Evolutionary conservation across 1,284 basidiomycete species (phyloP).

Genomic region (Naganishia cerealis): DNA sequence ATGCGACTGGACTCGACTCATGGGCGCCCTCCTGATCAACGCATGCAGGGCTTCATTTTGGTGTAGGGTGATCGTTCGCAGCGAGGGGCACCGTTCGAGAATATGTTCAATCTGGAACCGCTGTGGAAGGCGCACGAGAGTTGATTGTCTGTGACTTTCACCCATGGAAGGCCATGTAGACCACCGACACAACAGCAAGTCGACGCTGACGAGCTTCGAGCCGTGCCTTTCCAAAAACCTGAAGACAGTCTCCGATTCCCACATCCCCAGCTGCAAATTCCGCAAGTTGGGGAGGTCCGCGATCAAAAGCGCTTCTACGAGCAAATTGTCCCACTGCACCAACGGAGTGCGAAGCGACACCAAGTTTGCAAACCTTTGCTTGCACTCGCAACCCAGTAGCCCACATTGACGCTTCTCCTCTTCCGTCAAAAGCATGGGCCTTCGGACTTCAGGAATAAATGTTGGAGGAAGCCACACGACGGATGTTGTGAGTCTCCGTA

Average conservation of each 20-base stretch:
- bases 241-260: conserved; percentile 21
- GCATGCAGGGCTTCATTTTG: background rate
- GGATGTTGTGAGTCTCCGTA: conserved; percentile 13
- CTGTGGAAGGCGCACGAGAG: background rate
- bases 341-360: conserved; percentile 16
- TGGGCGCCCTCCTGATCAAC: background rate
- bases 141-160: background rate
- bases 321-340: conserved; percentile 23
- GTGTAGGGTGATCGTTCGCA: conserved; percentile 6
- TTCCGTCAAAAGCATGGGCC: conserved; percentile 7
- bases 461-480: conserved; percentile 21
- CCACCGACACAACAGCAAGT: conserved; percentile 20
- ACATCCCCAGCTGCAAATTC: conserved; percentile 10
- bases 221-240: conserved; percentile 15
- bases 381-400: background rate
- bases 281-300: conserved; percentile 9
- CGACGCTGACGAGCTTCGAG: conserved; percentile 8
- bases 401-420: conserved; percentile 10
- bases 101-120: conserved; percentile 23
- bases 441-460: conserved; percentile 12
- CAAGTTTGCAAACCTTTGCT: conserved; percentile 2
- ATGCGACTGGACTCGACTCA: background rate
- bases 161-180: conserved; percentile 5
- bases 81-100: conserved; percentile 3
- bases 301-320: conserved; percentile 21